A percentile compares a stretch with the other conserved stretches of the same genome.
phyloP scores from a whole-genome alignment of 305 asterid genomes.

The Andrographis paniculata region DNA sequence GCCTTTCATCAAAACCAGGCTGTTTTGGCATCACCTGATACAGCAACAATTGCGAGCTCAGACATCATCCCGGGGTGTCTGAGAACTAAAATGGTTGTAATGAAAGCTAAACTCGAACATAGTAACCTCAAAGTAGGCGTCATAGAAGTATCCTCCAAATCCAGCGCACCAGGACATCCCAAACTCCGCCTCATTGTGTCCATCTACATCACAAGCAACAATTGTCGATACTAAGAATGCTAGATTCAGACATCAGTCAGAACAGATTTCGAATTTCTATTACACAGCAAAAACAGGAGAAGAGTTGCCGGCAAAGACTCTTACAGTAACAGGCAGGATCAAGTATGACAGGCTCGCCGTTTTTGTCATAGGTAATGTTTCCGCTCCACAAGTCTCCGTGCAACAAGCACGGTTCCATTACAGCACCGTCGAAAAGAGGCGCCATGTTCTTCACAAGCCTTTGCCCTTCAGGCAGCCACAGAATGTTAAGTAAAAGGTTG shows the following conservation, averaged over 20 bases:
- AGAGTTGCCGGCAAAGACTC: slow-evolving; percentile 16
- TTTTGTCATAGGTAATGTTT: slow-evolving; percentile 71
- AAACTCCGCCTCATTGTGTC: slow-evolving; percentile 94
- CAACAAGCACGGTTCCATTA: slow-evolving; percentile 75
- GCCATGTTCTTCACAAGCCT: slow-evolving; percentile 78
- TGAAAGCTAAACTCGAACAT: not conserved
- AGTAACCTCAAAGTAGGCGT: slow-evolving; percentile 77
- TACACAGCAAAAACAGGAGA: not conserved
- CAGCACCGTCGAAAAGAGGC: slow-evolving; percentile 60
- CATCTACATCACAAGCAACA: slow-evolving; percentile 36
- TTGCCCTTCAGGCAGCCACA: slow-evolving; percentile 37
- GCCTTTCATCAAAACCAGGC: slow-evolving; percentile 65
- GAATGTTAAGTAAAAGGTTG: not conserved
- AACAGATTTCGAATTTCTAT: too few relatives aligned
- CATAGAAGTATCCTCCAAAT: slow-evolving; percentile 82
- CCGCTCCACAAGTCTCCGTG: slow-evolving; percentile 99
- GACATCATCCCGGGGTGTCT: not conserved
- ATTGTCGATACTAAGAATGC: not conserved
- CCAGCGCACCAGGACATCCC: slow-evolving; percentile 99
- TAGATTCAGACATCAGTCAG: not conserved
- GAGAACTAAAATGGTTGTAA: not conserved
- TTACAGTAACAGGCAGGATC: slow-evolving; percentile 99
- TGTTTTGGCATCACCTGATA: slow-evolving; percentile 86
- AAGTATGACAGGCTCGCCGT: slow-evolving; percentile 87
- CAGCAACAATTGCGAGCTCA: not conserved